These are phyloP conservation scores for Henckelia pumila DNA, from an alignment of 257 asterid species.

Conservation along the genomic window DNA sequence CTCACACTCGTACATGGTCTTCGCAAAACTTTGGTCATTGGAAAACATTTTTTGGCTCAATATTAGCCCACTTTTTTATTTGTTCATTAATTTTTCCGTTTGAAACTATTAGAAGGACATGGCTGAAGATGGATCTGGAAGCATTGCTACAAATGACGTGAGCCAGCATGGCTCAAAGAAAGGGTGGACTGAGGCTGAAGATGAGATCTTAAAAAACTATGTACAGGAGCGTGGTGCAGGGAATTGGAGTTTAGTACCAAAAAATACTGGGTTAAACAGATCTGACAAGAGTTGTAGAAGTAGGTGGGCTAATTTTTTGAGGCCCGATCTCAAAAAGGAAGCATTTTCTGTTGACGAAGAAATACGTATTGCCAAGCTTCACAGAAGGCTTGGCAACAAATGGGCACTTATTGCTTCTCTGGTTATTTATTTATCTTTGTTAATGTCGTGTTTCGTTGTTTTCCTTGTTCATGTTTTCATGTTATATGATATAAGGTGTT, in stretches of 20 bases:
- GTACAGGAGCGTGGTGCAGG: conserved; percentile 66
- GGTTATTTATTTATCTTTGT: conserved; percentile 20
- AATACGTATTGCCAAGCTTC: too few relatives aligned
- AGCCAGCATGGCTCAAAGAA: conserved; percentile 42
- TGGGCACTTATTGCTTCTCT: conserved; percentile 61
- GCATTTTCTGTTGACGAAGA: conserved; percentile 46
- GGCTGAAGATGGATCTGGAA: too few relatives aligned
- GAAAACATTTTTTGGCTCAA: too few relatives aligned
- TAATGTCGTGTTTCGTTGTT: not conserved
- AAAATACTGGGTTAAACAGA: too few relatives aligned
- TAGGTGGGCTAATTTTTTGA: conserved; percentile 52
- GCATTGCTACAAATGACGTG: too few relatives aligned
- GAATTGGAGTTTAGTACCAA: conserved; percentile 72
- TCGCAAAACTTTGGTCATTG: too few relatives aligned
- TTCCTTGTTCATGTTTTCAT: not conserved
- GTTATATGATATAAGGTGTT: too few relatives aligned
- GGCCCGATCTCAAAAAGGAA: conserved; percentile 57
- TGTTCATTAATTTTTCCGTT: too few relatives aligned
- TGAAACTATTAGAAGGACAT: too few relatives aligned
- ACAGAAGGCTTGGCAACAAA: too few relatives aligned
- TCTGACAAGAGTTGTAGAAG: conserved; percentile 51
- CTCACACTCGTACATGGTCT: too few relatives aligned
- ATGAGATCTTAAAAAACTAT: conserved; percentile 45
- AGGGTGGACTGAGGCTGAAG: conserved; percentile 73
- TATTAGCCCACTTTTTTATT: too few relatives aligned